These are phyloP conservation scores for Amanita pseudoporphyria DNA, from an alignment of 768 basidiomycete species.

Conservation along the genomic window DNA sequence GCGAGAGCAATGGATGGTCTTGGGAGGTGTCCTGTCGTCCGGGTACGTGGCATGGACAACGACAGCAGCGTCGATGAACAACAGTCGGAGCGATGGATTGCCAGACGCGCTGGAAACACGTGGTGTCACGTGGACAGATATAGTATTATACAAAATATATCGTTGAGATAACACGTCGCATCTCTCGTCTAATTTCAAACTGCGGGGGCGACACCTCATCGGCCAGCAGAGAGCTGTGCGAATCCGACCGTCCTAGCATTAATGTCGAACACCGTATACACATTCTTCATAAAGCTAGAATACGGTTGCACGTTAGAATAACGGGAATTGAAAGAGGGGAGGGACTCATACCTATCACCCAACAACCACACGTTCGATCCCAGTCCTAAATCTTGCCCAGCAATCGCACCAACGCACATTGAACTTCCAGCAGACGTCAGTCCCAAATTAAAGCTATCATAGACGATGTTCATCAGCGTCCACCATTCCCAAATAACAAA, in stretches of 20 bases:
- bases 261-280: slow-evolving; percentile 32
- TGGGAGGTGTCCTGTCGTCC: slow-evolving; percentile 48
- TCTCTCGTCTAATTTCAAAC: no score
- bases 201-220: no score
- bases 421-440: background rate
- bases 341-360: slow-evolving; percentile 4
- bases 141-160: no score
- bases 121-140: no score
- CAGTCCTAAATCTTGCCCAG: background rate
- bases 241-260: slow-evolving; percentile 23
- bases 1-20: slow-evolving; percentile 41
- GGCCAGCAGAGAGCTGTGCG: slow-evolving; percentile 10
- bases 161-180: no score
- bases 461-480: background rate
- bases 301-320: slow-evolving; percentile 26
- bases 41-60: slow-evolving; percentile 48
- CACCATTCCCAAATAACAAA: background rate
- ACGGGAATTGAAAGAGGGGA: background rate
- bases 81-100: no score
- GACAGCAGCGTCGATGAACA: no score
- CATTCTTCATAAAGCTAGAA: slow-evolving; percentile 26
- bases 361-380: background rate
- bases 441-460: slow-evolving; percentile 4
- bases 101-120: no score
- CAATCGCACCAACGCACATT: slow-evolving; percentile 3